These are phyloP conservation scores for Cornus kousa DNA, from an alignment of 148 eudicot species.

Conservation along the genomic window DNA sequence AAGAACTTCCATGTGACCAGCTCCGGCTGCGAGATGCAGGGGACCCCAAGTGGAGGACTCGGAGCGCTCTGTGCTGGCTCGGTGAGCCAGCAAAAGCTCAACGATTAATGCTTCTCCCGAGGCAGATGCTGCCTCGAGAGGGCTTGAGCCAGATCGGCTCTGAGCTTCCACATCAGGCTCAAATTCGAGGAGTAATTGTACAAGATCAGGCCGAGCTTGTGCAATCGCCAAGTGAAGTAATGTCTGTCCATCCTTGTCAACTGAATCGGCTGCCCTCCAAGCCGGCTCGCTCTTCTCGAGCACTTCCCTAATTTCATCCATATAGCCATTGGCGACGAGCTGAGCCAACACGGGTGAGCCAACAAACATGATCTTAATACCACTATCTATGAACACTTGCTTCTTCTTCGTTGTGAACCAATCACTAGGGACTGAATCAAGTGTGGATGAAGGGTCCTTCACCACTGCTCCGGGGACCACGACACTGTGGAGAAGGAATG, in stretches of 20 bases:
- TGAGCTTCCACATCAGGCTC: conserved; percentile 35
- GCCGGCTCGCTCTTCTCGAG: conserved; percentile 42
- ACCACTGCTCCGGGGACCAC: conserved; percentile 49
- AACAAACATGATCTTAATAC: conserved; percentile 42
- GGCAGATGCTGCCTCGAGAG: conserved; percentile 43
- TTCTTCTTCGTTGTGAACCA: conserved; percentile 54
- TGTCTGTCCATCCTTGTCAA: conserved; percentile 37
- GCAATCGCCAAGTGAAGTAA: conserved; percentile 48
- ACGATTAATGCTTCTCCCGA: conserved; percentile 42
- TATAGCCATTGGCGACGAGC: conserved; percentile 29
- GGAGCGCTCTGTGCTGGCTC: conserved; percentile 32
- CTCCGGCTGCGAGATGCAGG: conserved; percentile 37
- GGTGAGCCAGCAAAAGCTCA: conserved; percentile 47
- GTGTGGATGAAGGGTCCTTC: conserved; percentile 24
- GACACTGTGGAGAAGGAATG: conserved; percentile 48
- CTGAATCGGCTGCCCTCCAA: conserved; percentile 42
- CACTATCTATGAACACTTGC: conserved; percentile 52
- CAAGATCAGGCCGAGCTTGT: conserved; percentile 40
- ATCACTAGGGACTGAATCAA: conserved; percentile 41
- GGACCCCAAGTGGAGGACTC: conserved; percentile 45
- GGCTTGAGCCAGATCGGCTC: conserved; percentile 34
- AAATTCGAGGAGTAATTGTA: conserved; percentile 45
- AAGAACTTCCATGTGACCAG: conserved; percentile 39
- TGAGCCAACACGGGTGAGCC: conserved; percentile 40
- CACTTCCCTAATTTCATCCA: conserved; percentile 52